These are phyloP conservation scores for Leptographium procerum DNA, from an alignment of 2,329 filamentous ascomycete genomes.

Conservation along the genomic window DNA sequence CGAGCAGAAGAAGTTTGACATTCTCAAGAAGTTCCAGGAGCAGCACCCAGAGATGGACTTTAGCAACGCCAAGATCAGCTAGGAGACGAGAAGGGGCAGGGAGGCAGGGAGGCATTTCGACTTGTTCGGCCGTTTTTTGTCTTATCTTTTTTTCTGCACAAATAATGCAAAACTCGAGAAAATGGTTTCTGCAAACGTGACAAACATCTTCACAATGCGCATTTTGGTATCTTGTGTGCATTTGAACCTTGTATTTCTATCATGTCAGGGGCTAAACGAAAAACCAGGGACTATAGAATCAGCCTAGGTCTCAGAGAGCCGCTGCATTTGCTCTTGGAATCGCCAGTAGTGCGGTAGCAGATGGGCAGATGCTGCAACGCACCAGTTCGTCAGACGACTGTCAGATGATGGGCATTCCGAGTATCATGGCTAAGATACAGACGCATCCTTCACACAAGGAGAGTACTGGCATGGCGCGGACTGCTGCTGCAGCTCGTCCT, in stretches of 20 bases:
- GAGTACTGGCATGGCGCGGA: not conserved
- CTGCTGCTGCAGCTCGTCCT: too few relatives aligned
- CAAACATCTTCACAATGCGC: too few relatives aligned
- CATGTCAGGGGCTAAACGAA: constrained; percentile 55
- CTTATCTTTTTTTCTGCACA: too few relatives aligned
- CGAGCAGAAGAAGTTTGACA: constrained; percentile 88
- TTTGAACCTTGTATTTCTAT: not conserved
- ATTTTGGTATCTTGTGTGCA: too few relatives aligned
- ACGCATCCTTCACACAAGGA: not conserved
- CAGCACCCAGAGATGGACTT: constrained; percentile 67
- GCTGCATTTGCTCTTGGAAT: constrained; percentile 43
- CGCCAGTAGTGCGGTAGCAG: constrained; percentile 42
- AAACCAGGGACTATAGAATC: constrained; percentile 28
- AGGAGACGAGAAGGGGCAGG: constrained; percentile 9
- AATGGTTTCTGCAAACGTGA: too few relatives aligned
- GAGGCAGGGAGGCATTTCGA: not conserved
- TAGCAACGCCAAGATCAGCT: constrained; percentile 56
- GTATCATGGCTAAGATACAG: not conserved
- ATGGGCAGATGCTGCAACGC: constrained; percentile 37
- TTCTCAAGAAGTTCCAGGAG: constrained; percentile 83
- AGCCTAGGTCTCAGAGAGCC: constrained; percentile 50
- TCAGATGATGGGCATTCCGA: constrained; percentile 13
- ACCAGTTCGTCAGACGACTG: too few relatives aligned
- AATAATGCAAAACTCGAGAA: too few relatives aligned
- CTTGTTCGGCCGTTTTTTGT: too few relatives aligned